Percentiles rank a stretch among this genome's conserved stretches.
phyloP scores from a whole-genome alignment of 164 flowering plant species.

The Echeveria elegans region DNA sequence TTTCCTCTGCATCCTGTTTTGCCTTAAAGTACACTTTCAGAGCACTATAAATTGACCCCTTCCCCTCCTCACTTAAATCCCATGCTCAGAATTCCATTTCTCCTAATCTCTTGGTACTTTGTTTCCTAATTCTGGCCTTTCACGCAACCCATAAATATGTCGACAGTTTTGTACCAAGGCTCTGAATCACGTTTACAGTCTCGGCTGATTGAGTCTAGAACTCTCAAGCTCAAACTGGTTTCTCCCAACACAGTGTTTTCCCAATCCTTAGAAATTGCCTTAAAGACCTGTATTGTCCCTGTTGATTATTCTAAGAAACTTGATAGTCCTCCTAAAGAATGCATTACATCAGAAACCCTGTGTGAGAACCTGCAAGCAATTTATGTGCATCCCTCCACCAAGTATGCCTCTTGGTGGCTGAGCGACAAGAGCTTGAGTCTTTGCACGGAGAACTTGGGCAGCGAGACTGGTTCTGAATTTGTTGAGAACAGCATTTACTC shows the following conservation, averaged over 20 bases:
- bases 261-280: constrained; percentile 1
- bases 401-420: not conserved
- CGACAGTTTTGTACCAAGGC: constrained; percentile 7
- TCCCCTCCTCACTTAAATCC: constrained; percentile 13
- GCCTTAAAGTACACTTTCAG: constrained; percentile 3
- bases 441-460: constrained; percentile 7
- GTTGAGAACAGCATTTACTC: not conserved
- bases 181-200: constrained; percentile 28
- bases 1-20: constrained; percentile 2
- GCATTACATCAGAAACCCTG: not conserved
- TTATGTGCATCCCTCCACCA: constrained; percentile 6
- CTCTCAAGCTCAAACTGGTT: constrained; percentile 1
- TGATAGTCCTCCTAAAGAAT: not conserved
- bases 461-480: constrained; percentile 7
- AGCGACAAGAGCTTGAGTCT: constrained; percentile 7
- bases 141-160: constrained; percentile 6
- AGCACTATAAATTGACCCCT: constrained; percentile 13
- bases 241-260: not conserved
- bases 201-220: constrained; percentile 1
- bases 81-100: constrained; percentile 13
- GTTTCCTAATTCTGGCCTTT: not conserved
- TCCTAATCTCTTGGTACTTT: not conserved
- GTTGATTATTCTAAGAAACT: not conserved
- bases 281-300: not conserved
- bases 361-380: not conserved